Base-by-base conservation (phyloP, 768 basidiomycete genomes). In the Psilocybe subaeruginosa region DNA sequence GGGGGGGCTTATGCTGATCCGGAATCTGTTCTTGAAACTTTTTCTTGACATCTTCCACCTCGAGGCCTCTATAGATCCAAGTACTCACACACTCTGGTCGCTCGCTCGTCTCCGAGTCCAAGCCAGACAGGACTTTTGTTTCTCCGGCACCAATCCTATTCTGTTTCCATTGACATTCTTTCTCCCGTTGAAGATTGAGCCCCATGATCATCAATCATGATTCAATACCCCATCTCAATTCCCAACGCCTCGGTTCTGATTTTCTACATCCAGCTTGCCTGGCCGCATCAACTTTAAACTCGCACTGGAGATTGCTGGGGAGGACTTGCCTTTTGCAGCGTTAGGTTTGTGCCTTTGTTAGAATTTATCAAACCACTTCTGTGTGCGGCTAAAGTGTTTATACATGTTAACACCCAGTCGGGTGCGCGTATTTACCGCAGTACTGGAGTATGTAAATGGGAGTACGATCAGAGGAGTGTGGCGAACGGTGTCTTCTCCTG, bases 321-420 rank as follows among this genome's bases (percentile, higher is more conserved):
- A 37, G 19, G 56, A 58, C 56, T 50, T 58, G 56, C 56, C 56
- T 49, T 58, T 41, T 43, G 30, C 27, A n/a, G 33, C 11, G 35
- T 41, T 50, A 58, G 17, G 49, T 58, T 58, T 43, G 57, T 48
- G 41, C 8, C 37, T 39, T 39, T 39, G 14, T 43, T 43, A 12
- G 41, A 12, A 43, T 43, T 16, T 11, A n/a, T 43, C 9, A 16
- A 43, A 43, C 9, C 41, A 43, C 41, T 43, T 43, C 0, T 11
- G 7, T 8, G 41, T 43, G 8, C 41, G 41, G 23, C 23, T 23
- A 23, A 23, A 23, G 23, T 23, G 23, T 23, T 23, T 23, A 23
- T 23, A 23, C 23, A 23, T 23, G 23, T 23, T 23, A 23, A 2
- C 23, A 23, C 23, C 23, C 23, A 23, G 23, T 23, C 23, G 23